Base-by-base conservation (phyloP, 1,284 basidiomycete species). In the Naganishia cerealis region DNA sequence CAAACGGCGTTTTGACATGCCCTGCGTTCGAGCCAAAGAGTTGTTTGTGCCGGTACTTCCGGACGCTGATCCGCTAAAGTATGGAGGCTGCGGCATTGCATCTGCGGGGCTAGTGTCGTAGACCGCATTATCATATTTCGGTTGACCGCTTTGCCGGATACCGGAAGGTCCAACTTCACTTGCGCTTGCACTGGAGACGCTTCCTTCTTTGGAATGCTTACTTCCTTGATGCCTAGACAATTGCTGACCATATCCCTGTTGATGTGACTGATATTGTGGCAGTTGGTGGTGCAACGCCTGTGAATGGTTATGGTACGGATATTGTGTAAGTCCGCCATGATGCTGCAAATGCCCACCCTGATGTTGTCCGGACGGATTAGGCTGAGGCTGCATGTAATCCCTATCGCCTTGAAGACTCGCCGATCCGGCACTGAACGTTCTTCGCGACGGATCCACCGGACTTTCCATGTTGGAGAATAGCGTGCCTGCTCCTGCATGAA, bases 181-280 rank as follows among this genome's bases (percentile, higher is more conserved):
- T 1, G 61, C 78, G 38, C 77, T 77, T 6, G 75, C 71, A 57
- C 76, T 76, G 46, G 76, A 75, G n/a, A 76, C 55, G 61, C 76
- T 78, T 8, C 76, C 76, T 57, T 76, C 74, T 65, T 77, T 77
- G 0, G 78, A 78, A 65, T 76, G 76, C n/a, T 74, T 70, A 46
- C 74, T 73, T 2, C 55, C 66, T 13, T 50, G 62, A 18, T 38
- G 48, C 18, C 57, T 16, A 16, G 42, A 33, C 29, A 38, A n/a
- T 10, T 16, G 16, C 33, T 55, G 43, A 29, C 53, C 38, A 13
- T 38, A 48, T 33, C 53, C 57, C 5, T 53, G 26, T 3, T 43
- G 43, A 9, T 56, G n/a, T 10, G 40, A 33, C 40, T 56, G 63
- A 29, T 66, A 26, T 12, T 63, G 50, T 2, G 50, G 50, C 29